A percentile compares a stretch with the other conserved stretches of the same genome.
phyloP scores from a whole-genome alignment of 768 basidiomycete genomes.

The Tephrocybe sp. region DNA sequence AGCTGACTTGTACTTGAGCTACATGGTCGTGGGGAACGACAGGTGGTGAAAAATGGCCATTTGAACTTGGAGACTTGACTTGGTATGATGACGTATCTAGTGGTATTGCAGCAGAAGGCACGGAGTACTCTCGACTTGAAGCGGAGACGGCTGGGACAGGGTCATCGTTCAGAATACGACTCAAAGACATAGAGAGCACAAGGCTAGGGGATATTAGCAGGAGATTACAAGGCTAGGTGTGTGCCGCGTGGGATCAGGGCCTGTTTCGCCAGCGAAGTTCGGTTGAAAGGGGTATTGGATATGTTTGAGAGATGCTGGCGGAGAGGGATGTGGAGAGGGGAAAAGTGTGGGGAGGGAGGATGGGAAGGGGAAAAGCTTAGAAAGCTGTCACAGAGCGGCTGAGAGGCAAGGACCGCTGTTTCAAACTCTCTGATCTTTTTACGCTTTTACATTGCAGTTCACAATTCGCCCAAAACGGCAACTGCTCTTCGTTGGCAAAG shows the following conservation, averaged over 20 bases:
- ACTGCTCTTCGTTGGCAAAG: constrained; percentile 14
- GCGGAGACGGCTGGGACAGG: constrained; percentile 38
- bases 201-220: constrained; percentile 6
- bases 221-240: constrained; percentile 5
- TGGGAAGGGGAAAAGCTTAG: constrained; percentile 17
- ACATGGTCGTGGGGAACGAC: constrained; percentile 6
- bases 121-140: constrained; percentile 27
- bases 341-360: constrained; percentile 13
- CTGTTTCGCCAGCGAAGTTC: constrained; percentile 5
- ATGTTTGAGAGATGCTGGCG: constrained; percentile 8
- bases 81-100: constrained; percentile 15
- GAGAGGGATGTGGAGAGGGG: constrained; percentile 15
- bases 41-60: constrained; percentile 22
- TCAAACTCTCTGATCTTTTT: constrained; percentile 30
- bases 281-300: constrained; percentile 10
- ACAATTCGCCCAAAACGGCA: constrained; percentile 25
- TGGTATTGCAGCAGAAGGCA: constrained; percentile 22
- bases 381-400: constrained; percentile 21
- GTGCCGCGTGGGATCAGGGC: constrained; percentile 35
- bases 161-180: constrained; percentile 78
- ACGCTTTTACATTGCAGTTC: constrained; percentile 29
- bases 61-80: constrained; percentile 17
- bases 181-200: constrained; percentile 59
- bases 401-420: constrained; percentile 24
- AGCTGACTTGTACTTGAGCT: constrained; percentile 3